Evolutionary conservation across 768 basidiomycete genomes (phyloP).

Genomic region (Tulasnella sp.): DNA sequence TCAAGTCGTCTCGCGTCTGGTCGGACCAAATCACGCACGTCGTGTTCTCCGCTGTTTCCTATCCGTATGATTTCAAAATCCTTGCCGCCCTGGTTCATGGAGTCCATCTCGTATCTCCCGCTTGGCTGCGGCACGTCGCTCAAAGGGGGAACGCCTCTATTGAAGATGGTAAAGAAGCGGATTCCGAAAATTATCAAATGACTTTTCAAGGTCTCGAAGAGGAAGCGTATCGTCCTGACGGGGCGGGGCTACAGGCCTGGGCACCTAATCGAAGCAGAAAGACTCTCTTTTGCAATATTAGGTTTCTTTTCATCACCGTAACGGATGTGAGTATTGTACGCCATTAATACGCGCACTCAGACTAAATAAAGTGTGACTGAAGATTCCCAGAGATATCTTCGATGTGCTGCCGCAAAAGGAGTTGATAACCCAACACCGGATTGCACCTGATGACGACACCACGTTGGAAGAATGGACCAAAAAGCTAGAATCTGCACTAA

Average conservation of each 20-base stretch:
- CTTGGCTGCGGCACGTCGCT: conserved; percentile 18
- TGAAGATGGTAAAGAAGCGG: neutral
- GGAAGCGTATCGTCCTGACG: conserved; percentile 28
- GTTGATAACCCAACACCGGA: conserved; percentile 3
- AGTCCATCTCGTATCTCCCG: conserved; percentile 25
- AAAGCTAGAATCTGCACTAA: neutral
- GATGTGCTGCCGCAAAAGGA: conserved; percentile 3
- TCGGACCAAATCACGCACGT: conserved; percentile 22
- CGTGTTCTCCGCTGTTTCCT: conserved; percentile 19
- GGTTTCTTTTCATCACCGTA: conserved; percentile 24
- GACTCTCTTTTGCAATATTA: conserved; percentile 4
- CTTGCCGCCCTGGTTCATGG: conserved; percentile 16
- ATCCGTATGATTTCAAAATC: conserved; percentile 21
- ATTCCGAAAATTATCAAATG: neutral
- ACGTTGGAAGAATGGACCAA: neutral
- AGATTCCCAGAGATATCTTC: neutral
- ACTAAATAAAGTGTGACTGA: neutral
- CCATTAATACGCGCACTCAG: neutral
- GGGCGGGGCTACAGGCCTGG: conserved; percentile 25
- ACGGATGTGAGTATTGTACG: conserved; percentile 25
- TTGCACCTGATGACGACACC: neutral
- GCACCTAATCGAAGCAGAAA: conserved; percentile 4
- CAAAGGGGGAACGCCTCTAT: neutral
- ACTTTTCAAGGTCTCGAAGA: conserved; percentile 25
- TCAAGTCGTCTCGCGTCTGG: conserved; percentile 27